A percentile compares a stretch with the other conserved stretches of the same genome.
Conservation (phyloP, 495 filamentous ascomycete genomes). For the Oidiodendron maius region DNA sequence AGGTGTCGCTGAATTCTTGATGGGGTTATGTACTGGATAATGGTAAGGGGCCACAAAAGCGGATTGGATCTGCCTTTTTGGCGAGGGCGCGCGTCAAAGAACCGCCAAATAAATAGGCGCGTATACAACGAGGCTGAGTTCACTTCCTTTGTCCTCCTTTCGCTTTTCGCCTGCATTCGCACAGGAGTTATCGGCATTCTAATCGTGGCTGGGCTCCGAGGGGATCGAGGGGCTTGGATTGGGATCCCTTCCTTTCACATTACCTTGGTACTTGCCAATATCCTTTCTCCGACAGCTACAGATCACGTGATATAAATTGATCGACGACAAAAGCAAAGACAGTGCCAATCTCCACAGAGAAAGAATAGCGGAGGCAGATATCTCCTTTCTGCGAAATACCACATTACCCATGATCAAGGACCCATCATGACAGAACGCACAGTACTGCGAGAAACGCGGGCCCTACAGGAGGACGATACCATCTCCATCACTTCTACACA, state of each 20-base stretch:
- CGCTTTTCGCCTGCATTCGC: too few species aligned
- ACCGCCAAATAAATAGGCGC: neutral
- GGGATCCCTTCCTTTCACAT: neutral
- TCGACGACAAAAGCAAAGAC: too few species aligned
- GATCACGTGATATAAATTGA: too few species aligned
- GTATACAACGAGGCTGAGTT: neutral
- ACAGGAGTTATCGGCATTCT: neutral
- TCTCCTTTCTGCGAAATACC: too few species aligned
- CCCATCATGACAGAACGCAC: slow-evolving; percentile 3
- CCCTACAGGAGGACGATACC: slow-evolving; percentile 34
- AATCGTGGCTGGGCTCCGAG: neutral
- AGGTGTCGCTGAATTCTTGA: slow-evolving; percentile 22
- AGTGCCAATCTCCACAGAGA: too few species aligned
- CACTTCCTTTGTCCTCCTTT: neutral
- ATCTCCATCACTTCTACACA: slow-evolving; percentile 60
- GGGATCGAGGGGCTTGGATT: neutral
- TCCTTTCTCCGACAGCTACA: too few species aligned
- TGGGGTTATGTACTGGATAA: neutral
- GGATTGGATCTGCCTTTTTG: neutral
- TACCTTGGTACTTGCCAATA: too few species aligned
- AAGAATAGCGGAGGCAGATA: too few species aligned
- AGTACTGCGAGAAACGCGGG: neutral
- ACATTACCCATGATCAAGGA: too few species aligned
- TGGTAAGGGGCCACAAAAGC: neutral
- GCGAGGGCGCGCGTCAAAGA: neutral